A percentile compares a stretch with the other conserved stretches of the same genome.
Conservation (phyloP, 2,329 filamentous ascomycete genomes). For the Fusarium haematococcum region DNA sequence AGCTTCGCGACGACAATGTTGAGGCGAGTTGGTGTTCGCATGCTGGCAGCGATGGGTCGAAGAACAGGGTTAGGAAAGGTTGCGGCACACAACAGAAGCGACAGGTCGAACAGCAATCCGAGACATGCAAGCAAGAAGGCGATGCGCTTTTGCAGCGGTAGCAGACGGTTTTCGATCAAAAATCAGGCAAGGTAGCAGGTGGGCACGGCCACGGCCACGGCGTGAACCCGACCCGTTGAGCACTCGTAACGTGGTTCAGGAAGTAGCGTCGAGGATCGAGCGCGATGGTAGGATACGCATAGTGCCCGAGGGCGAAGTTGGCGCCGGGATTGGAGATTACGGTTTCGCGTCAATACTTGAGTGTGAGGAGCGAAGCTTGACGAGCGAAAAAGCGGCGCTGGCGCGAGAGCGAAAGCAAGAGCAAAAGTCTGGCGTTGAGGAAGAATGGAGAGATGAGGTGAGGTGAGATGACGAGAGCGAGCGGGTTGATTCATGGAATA, state of each 20-base stretch:
- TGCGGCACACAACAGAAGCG: slow-evolving; percentile 35
- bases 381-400: slow-evolving; percentile 1
- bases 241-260: slow-evolving; percentile 36
- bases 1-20: slow-evolving; percentile 41
- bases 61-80: slow-evolving; percentile 29
- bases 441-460: slow-evolving; percentile 21
- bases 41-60: slow-evolving; percentile 39
- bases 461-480: slow-evolving; percentile 31
- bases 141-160: slow-evolving; percentile 21
- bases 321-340: slow-evolving; percentile 12
- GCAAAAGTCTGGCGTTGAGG: slow-evolving; percentile 12
- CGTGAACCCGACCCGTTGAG: slow-evolving; percentile 34
- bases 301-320: slow-evolving; percentile 23
- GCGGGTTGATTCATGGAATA: slow-evolving; percentile 17
- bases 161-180: slow-evolving; percentile 20
- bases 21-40: slow-evolving; percentile 35
- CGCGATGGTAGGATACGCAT: slow-evolving; percentile 36
- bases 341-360: slow-evolving; percentile 8
- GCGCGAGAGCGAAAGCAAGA: background rate
- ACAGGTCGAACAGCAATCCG: slow-evolving; percentile 29
- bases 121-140: slow-evolving; percentile 42
- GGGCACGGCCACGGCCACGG: slow-evolving; percentile 17
- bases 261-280: slow-evolving; percentile 33
- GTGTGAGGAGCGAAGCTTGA: background rate
- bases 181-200: slow-evolving; percentile 12